Evolutionary conservation across 2,329 filamentous ascomycete genomes (phyloP).

Genomic region (Colletotrichum orchidophilum): DNA sequence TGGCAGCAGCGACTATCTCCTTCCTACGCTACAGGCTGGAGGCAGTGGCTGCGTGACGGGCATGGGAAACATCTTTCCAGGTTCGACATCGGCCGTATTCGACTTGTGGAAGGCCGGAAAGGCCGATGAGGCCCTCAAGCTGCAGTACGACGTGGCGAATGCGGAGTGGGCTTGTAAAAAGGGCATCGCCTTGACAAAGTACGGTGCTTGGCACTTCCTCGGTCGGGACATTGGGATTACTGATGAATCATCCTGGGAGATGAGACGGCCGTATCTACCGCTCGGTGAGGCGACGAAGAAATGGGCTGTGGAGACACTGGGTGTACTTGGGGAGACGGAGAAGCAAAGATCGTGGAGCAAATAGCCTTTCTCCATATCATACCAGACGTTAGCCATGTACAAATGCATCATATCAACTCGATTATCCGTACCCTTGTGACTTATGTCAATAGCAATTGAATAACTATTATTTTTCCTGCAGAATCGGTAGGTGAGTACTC

Average conservation of each 20-base stretch:
- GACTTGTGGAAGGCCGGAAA: slow-evolving; percentile 50
- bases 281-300: slow-evolving; percentile 47
- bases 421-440: background rate
- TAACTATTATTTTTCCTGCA: no score
- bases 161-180: slow-evolving; percentile 62
- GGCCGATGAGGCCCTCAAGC: slow-evolving; percentile 46
- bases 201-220: slow-evolving; percentile 53
- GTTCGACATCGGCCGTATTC: slow-evolving; percentile 50
- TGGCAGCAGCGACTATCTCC: slow-evolving; percentile 54
- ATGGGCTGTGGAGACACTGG: slow-evolving; percentile 54
- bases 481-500: no score
- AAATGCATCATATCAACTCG: background rate
- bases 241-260: slow-evolving; percentile 48
- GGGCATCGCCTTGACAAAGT: slow-evolving; percentile 56
- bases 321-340: slow-evolving; percentile 46
- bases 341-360: slow-evolving; percentile 32
- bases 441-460: no score
- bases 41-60: slow-evolving; percentile 55
- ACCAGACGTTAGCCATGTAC: background rate
- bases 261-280: slow-evolving; percentile 53
- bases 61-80: slow-evolving; percentile 58
- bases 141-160: slow-evolving; percentile 55
- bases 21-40: slow-evolving; percentile 50
- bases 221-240: slow-evolving; percentile 49
- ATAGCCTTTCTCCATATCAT: background rate